These are phyloP conservation scores for Hydnum rufescens DNA, from an alignment of 768 basidiomycete genomes.

Conservation along the genomic window DNA sequence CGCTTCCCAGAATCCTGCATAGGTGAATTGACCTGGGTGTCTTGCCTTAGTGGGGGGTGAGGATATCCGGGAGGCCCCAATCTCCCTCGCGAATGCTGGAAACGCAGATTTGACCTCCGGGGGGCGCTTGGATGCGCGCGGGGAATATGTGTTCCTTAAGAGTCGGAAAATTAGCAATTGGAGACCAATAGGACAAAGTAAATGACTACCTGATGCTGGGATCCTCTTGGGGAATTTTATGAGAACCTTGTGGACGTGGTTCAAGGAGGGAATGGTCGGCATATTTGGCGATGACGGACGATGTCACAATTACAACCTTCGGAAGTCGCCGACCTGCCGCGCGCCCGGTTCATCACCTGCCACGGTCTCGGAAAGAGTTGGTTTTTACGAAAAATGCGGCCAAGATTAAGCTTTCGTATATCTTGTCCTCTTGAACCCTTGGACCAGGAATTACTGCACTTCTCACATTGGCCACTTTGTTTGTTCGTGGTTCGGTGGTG, in stretches of 20 bases:
- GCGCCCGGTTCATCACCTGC: too few species aligned
- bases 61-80: constrained; percentile 13
- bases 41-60: constrained; percentile 11
- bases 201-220: constrained; percentile 21
- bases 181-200: constrained; percentile 17
- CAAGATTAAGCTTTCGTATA: too few species aligned
- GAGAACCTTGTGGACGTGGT: constrained; percentile 34
- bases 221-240: constrained; percentile 43
- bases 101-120: constrained; percentile 35
- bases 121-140: constrained; percentile 51
- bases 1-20: constrained; percentile 39
- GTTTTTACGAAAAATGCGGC: too few species aligned
- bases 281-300: too few species aligned
- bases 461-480: too few species aligned
- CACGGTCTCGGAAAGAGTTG: too few species aligned
- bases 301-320: too few species aligned
- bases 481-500: too few species aligned
- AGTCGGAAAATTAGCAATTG: background rate
- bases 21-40: constrained; percentile 4
- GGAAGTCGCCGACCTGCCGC: too few species aligned
- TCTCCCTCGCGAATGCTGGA: constrained; percentile 24
- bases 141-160: constrained; percentile 20
- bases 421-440: too few species aligned
- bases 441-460: too few species aligned
- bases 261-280: constrained; percentile 1